Evolutionary conservation across 202 grass and related monocot species (phyloP), one percentile per base, ranked within the genome.

Genomic region (Panicum virgatum): DNA sequence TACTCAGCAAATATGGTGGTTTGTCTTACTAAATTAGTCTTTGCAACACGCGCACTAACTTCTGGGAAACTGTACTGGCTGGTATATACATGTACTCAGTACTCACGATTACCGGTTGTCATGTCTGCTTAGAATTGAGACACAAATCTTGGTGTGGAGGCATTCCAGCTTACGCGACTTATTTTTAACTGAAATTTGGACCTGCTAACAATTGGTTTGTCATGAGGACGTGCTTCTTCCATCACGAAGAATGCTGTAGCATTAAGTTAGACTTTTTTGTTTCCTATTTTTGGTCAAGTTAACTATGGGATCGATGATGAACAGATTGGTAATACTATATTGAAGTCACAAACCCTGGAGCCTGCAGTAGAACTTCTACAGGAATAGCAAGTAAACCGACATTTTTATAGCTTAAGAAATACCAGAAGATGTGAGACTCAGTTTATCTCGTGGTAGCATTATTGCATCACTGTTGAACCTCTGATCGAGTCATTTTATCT

Each of bases 71-170:
- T 63, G 12, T 43, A 62, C 13, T 73, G 16, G 37, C 61, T 75
- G 51, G 7, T 74, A 67, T 73, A 39, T 66, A 39, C 26, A 7
- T 39, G 12, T 68, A 57, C 26, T 32, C 12, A 66, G 7, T 70
- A 60, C 29, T 38, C 34, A 57, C 15, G 20, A 34, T 22, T 45
- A 47, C 23, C 9, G 34, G 32, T 38, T 32, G n/a, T 58, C 37
- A 6, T 66, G 77, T 65, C 29, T 12, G 5, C 42, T 48, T 74
- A 39, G 59, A 79, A 40, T 57, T 78, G 50, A 63, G 34, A 87
- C 82, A 66, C 37, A 48, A 66, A 53, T 78, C 11, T 25, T 61
- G 22, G 30, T 59, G 6, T 6, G 38, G n/a, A 71, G 58, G 39
- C 27, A 68, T 50, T 57, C 18, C n/a, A n/a, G n/a, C n/a, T n/a